Evolutionary conservation across 2,329 filamentous ascomycete genomes (phyloP), one percentile per base, ranked within the genome.

Genomic region (Penicillium sclerotigenum): DNA sequence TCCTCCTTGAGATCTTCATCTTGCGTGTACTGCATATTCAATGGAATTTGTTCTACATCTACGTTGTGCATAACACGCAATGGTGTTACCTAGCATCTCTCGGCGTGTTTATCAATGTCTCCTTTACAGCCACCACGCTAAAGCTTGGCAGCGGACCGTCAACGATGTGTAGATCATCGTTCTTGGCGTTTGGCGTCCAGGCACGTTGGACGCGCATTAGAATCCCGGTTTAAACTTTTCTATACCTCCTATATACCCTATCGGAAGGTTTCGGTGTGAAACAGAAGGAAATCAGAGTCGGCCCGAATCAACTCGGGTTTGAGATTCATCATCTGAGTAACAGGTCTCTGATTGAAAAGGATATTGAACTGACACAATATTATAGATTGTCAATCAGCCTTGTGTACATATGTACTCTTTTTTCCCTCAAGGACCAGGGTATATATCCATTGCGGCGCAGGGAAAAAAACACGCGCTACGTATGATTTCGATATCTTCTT

Each of bases 111-210:
- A 28, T 34, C 49, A 42, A 45, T 40, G 18, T 40, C 29, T 29
- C 34, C 45, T 46, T 62, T 63, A 65, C 61, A 63, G 64, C 63
- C 64, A 64, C 66, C 18, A 29, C 47, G 14, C 13, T 41, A 62
- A 68, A 65, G 68, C 69, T 71, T 71, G 69, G 68, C 69, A 63
- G 67, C 64, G 67, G 68, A 47, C 53, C 65, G 63, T 51, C 57
- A 59, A 66, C 47, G 66, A 65, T 68, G 34, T 42, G 63, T 60
- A 54, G 69, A 71, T 71, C 69, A 53, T 58, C 43, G 38, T 57
- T 58, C 65, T 70, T 70, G 68, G 65, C 66, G 11, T 49, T 50
- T 37, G 26, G 46, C 51, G 45, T 24, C 28, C 24, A 57, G 57
- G 50, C 61, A 58, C 54, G 53, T 61, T 62, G 54, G 36, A 53